Evolutionary conservation across 495 filamentous ascomycete species (phyloP), one percentile per base, ranked within the genome.

Genomic region (Talaromyces wortmannii): DNA sequence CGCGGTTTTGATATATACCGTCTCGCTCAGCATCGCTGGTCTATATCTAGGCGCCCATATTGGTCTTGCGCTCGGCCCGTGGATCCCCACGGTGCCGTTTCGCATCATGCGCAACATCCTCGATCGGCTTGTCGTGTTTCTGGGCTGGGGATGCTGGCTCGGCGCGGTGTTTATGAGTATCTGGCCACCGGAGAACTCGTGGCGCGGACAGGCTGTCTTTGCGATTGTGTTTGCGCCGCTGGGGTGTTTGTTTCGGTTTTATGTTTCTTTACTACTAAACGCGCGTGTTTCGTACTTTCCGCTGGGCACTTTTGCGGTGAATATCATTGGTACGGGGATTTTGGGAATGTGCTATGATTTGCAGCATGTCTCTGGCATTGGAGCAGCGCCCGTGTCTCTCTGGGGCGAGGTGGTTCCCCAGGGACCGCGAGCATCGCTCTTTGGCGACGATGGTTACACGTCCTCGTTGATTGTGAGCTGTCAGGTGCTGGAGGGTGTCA

Each of bases 291-390:
- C 80, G 4, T 69, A 78, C 0, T 97, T 98, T 59, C 94, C 94
- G 2, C 69, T 97, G 0, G 94, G 94, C 2, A 98, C 94, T 0
- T 97, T 97, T 66, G 67, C 70, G 7, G 91, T 89, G 8, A 98
- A 98, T 60, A 74, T 95, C 8, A 63, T 84, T 29, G 94, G 94
- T 6, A 91, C 90, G 0, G 70, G 76, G 11, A 61, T 84, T 7
- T 63, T 80, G 50, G 84, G 82, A 0, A 80, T 92, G 74, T 82
- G 83, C 31, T 90, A 78, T 69, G 87, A 91, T 63, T 66, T 92
- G 50, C 87, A 90, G 66, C 88, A 87, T 64, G 70, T 62, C 5
- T 47, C 51, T 16, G 60, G 61, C 4, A 70, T 79, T 29, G 62
- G 67, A 0, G 58, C 62, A 3, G 44, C 40, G 40, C 17, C 50